Conservation (phyloP, 176 grass and related monocot genomes). For the Juncus effusus region DNA sequence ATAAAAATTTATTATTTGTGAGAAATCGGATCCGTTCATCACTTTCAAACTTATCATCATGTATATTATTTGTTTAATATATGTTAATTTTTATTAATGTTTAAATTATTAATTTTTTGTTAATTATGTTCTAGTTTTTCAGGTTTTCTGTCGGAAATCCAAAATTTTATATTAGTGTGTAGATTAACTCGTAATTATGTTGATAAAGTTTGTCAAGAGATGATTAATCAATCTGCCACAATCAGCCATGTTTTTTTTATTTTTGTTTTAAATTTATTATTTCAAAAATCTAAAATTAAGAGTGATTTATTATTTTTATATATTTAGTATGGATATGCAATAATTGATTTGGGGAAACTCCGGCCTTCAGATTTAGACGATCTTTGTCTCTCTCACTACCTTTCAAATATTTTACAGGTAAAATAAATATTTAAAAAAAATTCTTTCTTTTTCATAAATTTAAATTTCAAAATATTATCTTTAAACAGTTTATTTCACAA, state of each 20-base stretch:
- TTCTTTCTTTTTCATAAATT: no score
- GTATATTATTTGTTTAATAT: constrained; percentile 20
- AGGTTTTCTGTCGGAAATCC: constrained; percentile 63
- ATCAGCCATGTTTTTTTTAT: constrained; percentile 66
- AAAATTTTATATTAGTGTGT: constrained; percentile 64
- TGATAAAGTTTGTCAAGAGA: constrained; percentile 37
- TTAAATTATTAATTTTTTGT: constrained; percentile 15
- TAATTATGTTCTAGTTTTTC: constrained; percentile 19
- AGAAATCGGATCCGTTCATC: constrained; percentile 81
- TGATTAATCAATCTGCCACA: constrained; percentile 52
- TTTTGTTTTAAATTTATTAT: not conserved
- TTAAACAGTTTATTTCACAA: constrained; percentile 75
- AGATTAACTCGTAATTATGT: constrained; percentile 54
- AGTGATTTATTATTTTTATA: no score
- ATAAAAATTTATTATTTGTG: constrained; percentile 57
- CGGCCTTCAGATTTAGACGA: constrained; percentile 56
- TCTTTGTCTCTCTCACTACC: constrained; percentile 75
- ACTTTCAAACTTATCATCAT: constrained; percentile 43
- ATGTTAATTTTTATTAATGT: constrained; percentile 4
- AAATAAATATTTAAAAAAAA: not conserved
- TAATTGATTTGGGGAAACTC: constrained; percentile 84
- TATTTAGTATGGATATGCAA: constrained; percentile 62
- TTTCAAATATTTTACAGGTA: constrained; percentile 72
- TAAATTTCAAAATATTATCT: no score
- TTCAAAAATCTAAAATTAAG: no score